Evolutionary conservation across 176 grass and related monocot genomes (phyloP).

Genomic region (Phoenix roebelenii): DNA sequence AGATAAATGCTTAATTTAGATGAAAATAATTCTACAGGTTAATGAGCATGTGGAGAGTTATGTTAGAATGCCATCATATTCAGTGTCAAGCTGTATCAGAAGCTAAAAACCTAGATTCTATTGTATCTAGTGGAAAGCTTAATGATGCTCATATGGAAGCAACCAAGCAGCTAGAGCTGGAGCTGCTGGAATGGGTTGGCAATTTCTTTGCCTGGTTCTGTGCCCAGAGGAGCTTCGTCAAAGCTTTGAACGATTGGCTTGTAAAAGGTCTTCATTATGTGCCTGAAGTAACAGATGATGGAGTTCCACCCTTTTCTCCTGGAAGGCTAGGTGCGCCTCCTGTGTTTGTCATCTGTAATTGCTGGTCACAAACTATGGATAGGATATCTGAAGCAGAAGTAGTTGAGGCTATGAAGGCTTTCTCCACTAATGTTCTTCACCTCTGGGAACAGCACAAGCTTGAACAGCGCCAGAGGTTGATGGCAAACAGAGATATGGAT

Average conservation of each 20-base stretch:
- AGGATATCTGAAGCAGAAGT: conserved; percentile 34
- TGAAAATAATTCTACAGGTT: conserved; percentile 40
- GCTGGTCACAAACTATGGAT: conserved; percentile 36
- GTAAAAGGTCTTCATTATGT: conserved; percentile 48
- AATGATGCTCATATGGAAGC: conserved; percentile 37
- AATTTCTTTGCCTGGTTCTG: conserved; percentile 50
- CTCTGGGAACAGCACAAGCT: conserved; percentile 43
- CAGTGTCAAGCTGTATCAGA: conserved; percentile 44
- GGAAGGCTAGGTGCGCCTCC: conserved; percentile 57
- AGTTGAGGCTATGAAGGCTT: conserved; percentile 25
- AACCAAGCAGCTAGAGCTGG: conserved; percentile 37
- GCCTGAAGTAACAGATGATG: conserved; percentile 62
- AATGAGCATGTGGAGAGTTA: conserved; percentile 58
- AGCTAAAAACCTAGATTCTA: conserved; percentile 35
- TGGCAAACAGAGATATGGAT: conserved; percentile 33
- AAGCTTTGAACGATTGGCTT: conserved; percentile 63
- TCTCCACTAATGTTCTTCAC: conserved; percentile 33
- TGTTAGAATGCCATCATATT: conserved; percentile 62
- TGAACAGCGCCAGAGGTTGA: conserved; percentile 33
- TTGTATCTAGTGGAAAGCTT: conserved; percentile 21
- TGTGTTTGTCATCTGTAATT: conserved; percentile 50
- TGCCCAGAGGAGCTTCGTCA: conserved; percentile 41
- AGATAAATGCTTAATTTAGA: background rate
- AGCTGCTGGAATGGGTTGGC: conserved; percentile 31
- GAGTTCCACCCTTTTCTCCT: conserved; percentile 51